These are phyloP conservation scores for Boeremia exigua DNA, from an alignment of 2,329 filamentous ascomycete species.

Conservation along the genomic window DNA sequence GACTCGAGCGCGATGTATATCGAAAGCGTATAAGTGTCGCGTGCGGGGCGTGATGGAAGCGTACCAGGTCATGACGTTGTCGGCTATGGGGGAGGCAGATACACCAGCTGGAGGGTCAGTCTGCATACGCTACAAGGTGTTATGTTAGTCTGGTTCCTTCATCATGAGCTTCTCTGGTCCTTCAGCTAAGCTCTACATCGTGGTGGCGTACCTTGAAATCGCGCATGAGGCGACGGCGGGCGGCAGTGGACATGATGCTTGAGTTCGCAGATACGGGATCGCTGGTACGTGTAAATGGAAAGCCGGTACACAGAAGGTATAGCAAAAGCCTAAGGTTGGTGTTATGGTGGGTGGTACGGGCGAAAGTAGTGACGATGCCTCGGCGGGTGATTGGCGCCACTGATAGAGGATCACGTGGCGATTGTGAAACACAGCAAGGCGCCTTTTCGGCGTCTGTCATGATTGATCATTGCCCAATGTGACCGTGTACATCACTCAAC, in stretches of 20 bases:
- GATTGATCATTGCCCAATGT: background rate
- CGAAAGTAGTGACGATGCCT: constrained; percentile 11
- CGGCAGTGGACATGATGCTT: constrained; percentile 82
- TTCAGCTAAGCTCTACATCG: constrained; percentile 4
- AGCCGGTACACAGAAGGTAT: background rate
- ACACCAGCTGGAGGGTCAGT: constrained; percentile 97
- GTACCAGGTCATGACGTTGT: constrained; percentile 97
- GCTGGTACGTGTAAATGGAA: background rate
- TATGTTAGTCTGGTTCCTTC: constrained; percentile 17
- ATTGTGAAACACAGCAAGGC: constrained; percentile 1
- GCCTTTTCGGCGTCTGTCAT: background rate
- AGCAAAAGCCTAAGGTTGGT: background rate
- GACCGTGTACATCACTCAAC: background rate
- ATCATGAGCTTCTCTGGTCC: background rate
- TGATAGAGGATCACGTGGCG: constrained; percentile 14
- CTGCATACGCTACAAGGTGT: constrained; percentile 82
- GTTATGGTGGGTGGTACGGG: constrained; percentile 1
- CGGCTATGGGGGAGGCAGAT: constrained; percentile 91
- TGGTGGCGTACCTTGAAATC: constrained; percentile 86
- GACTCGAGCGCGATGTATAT: background rate
- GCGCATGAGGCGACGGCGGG: constrained; percentile 94
- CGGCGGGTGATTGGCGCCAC: constrained; percentile 3
- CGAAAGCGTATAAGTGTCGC: constrained; percentile 25
- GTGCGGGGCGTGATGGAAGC: constrained; percentile 39
- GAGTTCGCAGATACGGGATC: background rate